Evolutionary conservation across 2,329 filamentous ascomycete species (phyloP), one percentile per base, ranked within the genome.

Genomic region (Pseudogymnoascus sp.): DNA sequence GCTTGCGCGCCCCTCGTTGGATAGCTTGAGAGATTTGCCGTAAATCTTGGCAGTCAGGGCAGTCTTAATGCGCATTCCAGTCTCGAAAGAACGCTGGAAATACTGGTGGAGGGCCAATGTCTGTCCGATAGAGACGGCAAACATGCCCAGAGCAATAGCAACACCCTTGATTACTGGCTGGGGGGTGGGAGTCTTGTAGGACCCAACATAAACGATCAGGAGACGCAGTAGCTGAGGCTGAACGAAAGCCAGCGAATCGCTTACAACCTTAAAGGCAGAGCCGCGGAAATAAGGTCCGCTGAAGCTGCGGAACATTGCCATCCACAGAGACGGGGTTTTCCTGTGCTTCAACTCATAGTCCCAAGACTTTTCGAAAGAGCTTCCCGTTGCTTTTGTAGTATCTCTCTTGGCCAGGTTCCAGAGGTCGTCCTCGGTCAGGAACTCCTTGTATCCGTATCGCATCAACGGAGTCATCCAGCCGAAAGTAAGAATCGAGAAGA

Each of bases 401-500:
- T 98, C 93, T 64, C 83, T 79, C 71, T 86, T 88, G 41, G 92
- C 85, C 64, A 99, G 80, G 65, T 91, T 93, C 96, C 96, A 99
- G 24, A 99, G 82, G 75, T 99, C 93, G 67, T 97, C 91, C 74
- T 98, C 92, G 1, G 92, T 96, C 66, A 99, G 81, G 74, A 87
- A 99, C 64, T 93, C 86, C 72, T 89, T 90, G 79, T 99, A 98
- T 1, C 95, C 95, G 72, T 89, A 89, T 72, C 87, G 92, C 95
- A 99, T 99, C 84, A 99, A 79, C 0, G 95, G 93, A 0, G 95
- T 98, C 93, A 99, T 97, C 95, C 95, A 99, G 62, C 89, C 88
- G 75, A 99, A 99, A 0, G 93, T 96, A 53, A 99, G 82, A 60
- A 90, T 86, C 3, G 93, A 96, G 77, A 99, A 99, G 61, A 98